Conservation (phyloP, 2,329 filamentous ascomycete species). For the Emericellopsis cladophorae region DNA sequence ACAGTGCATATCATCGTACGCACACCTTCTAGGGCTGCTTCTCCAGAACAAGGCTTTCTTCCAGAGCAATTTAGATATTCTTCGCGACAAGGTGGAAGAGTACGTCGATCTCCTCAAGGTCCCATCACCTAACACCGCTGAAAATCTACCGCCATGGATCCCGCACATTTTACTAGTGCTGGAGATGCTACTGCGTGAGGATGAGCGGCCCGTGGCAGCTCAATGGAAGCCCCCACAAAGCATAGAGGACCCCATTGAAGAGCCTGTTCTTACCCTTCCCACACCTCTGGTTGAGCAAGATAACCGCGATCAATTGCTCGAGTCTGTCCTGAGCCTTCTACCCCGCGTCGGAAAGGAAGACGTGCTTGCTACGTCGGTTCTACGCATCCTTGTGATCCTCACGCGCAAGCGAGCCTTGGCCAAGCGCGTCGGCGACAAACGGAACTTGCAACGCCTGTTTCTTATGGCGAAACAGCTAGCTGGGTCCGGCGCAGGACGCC, state of each 20-base stretch:
- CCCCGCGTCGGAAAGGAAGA: slow-evolving; percentile 83
- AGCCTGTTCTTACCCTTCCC: slow-evolving; percentile 47
- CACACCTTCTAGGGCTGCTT: slow-evolving; percentile 79
- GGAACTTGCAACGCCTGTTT: slow-evolving; percentile 80
- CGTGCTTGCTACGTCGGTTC: slow-evolving; percentile 67
- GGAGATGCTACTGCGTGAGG: slow-evolving; percentile 81
- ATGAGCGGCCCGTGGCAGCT: slow-evolving; percentile 66
- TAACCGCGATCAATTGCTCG: slow-evolving; percentile 59
- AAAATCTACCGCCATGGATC: slow-evolving; percentile 85
- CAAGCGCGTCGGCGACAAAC: slow-evolving; percentile 68
- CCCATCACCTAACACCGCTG: slow-evolving; percentile 49
- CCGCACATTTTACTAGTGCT: slow-evolving; percentile 81
- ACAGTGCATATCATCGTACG: slow-evolving; percentile 67
- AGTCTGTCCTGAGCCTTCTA: slow-evolving; percentile 69
- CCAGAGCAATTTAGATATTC: slow-evolving; percentile 55
- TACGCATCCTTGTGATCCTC: slow-evolving; percentile 75
- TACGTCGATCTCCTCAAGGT: slow-evolving; percentile 72
- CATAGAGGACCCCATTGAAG: slow-evolving; percentile 33
- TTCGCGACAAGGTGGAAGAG: slow-evolving; percentile 65
- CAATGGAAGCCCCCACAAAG: slow-evolving; percentile 51
- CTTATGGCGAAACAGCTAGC: slow-evolving; percentile 91
- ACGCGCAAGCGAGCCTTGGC: slow-evolving; percentile 70
- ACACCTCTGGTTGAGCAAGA: slow-evolving; percentile 43
- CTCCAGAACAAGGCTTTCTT: slow-evolving; percentile 78
- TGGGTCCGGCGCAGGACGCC: slow-evolving; percentile 60